A percentile compares a stretch with the other conserved stretches of the same genome.
Conservation (phyloP, 176 grass and related monocot species). For the Urochloa ruziziensis region DNA sequence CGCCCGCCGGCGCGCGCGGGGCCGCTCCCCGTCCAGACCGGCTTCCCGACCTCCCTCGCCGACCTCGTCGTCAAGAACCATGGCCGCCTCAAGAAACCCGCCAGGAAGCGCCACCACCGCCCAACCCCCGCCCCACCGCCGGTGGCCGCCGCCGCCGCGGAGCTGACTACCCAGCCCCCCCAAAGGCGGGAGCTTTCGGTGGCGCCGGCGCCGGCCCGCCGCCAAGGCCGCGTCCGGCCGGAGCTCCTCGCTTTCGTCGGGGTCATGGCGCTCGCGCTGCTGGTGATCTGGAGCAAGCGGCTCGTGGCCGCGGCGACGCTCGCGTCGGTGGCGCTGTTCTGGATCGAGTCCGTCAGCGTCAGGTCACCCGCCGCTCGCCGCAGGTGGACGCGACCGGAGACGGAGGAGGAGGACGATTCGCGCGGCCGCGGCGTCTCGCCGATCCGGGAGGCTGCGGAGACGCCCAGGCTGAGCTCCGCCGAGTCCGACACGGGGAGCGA, state of each 20-base stretch:
- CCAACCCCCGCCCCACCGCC: neutral
- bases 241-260: conserved; percentile 38
- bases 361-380: neutral
- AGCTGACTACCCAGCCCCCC: neutral
- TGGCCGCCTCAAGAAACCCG: conserved; percentile 50
- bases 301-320: conserved; percentile 45
- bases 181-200: neutral
- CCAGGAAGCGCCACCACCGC: conserved; percentile 23
- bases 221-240: conserved; percentile 5
- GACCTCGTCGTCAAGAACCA: conserved; percentile 78
- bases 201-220: no score
- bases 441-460: conserved; percentile 37
- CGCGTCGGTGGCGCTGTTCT: conserved; percentile 41
- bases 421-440: conserved; percentile 44
- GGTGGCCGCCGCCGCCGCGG: neutral
- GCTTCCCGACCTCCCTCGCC: conserved; percentile 77
- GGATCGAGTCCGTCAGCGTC: conserved; percentile 41
- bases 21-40: conserved; percentile 53
- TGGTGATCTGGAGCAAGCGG: conserved; percentile 57
- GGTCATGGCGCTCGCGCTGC: conserved; percentile 41
- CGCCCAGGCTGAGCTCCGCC: conserved; percentile 6
- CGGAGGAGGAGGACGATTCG: neutral
- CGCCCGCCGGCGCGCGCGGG: conserved; percentile 20
- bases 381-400: conserved; percentile 5
- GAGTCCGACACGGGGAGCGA: conserved; percentile 24